Evolutionary conservation across 768 basidiomycete genomes (phyloP), one percentile per base, ranked within the genome.

Genomic region (Amanita exitialis): DNA sequence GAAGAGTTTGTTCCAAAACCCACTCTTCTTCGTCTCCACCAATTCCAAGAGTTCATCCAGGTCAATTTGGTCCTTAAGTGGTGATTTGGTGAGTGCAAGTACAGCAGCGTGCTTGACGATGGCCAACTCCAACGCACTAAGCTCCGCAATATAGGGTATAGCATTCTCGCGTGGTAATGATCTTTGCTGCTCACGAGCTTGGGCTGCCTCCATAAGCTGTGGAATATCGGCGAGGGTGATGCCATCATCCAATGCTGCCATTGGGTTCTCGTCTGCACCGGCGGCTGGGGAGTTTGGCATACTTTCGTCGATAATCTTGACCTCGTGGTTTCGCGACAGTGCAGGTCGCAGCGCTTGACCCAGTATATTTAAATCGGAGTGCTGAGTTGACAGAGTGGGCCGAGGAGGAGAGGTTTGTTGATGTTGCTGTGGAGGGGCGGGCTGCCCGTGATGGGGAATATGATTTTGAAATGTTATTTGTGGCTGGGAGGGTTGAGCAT

Each of bases 1-100:
- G 73, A 99, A 97, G 15, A 97, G 66, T 66, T 93, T 91, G 56
- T 89, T 88, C 93, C 93, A 99, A 68, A 96, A 96, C 16, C 86
- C 87, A 54, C 80, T 83, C 74, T 95, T 97, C 75, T 95, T 90
- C 18, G 74, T 74, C 64, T 97, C 94, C 25, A 99, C 80, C 64
- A 96, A 72, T 67, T 98, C 95, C 57, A 97, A 65, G 48, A 98
- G 74, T 62, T 99, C 96, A 54, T 98, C 96, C 57, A 97, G 61
- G 57, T 95, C 92, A 51, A 92, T 82, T 47, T 86, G 79, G 54
- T 91, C 88, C 56, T 76, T 80, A 27, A 98, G 66, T 8, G 86
- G 80, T 3, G 86, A 90, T 56, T 83, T 77, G 54, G 82, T 79
- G 42, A 99, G 72, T 6, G 81, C 78, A 5, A 94, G 73, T 2